Base-by-base conservation (phyloP, 148 eudicot species). In the Fagopyrum homotropicum region DNA sequence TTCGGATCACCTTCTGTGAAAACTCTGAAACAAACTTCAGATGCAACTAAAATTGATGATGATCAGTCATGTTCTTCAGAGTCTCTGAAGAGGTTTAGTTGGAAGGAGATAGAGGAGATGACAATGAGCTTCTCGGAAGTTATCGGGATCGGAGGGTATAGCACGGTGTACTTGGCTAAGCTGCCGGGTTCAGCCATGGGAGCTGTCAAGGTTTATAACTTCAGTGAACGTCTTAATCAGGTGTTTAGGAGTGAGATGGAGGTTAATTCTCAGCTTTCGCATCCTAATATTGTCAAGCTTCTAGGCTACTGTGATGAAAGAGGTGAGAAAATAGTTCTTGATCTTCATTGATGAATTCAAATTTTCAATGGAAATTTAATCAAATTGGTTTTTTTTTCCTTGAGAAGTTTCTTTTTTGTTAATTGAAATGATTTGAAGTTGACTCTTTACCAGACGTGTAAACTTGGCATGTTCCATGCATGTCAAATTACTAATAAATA, bases 81-180 rank as follows among this genome's bases (percentile, higher is more conserved):
- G 51, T 40, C 71, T 61, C 77, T 79, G 82, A 85, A 80, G 83
- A 85, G 83, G 69, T 89, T 79, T 70, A 78, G 76, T n/a, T 90
- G 95, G 95, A 83, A 79, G 4, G 88, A 92, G 72, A 83, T 87
- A 26, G 78, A 76, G 75, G 82, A 11, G 35, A 26, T 68, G 59
- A 88, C 89, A 0, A 48, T 6, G 77, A 84, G 83, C 43, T 87
- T 88, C 77, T 83, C 83, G 16, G 50, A 51, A 11, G 88, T 86
- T 54, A 86, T 92, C 77, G 97, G 93, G 60, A 78, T 80, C 35
- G 97, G 97, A 57, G 97, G 97, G 0, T 92, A 84, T 66, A 92
- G 97, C 77, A 87, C 86, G 0, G 93, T 92, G 4, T 92, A 90
- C 82, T 83, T 90, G 45, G 97, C 91, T 35, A 78, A 80, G 29